A percentile compares a stretch with the other conserved stretches of the same genome.
Evolutionary conservation across 2,329 filamentous ascomycete genomes (phyloP).

Genomic region (Myriosclerotinia duriaeana): DNA sequence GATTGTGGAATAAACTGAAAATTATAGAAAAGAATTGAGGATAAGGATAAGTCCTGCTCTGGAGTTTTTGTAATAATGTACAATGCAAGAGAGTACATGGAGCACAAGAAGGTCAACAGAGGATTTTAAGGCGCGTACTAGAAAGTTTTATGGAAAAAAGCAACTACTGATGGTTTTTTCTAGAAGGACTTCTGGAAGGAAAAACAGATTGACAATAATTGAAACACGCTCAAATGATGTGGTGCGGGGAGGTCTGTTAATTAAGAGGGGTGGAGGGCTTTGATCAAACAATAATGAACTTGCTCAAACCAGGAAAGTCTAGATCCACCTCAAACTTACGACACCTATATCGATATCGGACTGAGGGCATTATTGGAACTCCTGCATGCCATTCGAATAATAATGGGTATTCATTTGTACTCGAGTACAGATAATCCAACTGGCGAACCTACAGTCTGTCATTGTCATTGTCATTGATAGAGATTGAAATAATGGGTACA

Average conservation of each 20-base stretch:
- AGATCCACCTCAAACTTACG: background rate
- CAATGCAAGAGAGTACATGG: background rate
- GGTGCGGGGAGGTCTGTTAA: background rate
- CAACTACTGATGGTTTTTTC: background rate
- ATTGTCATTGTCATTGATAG: too few relatives aligned
- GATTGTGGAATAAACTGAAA: background rate
- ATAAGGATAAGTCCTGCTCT: conserved; percentile 1
- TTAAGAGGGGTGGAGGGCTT: background rate
- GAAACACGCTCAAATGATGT: conserved; percentile 10
- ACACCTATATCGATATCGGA: background rate
- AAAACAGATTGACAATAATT: background rate
- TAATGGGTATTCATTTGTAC: background rate
- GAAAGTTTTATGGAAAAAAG: too few relatives aligned
- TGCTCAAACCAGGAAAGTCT: conserved; percentile 2
- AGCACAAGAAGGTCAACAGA: background rate
- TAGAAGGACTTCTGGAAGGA: background rate
- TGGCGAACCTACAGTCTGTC: too few relatives aligned
- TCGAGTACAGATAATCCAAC: too few relatives aligned
- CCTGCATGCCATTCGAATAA: background rate
- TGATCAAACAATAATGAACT: conserved; percentile 8
- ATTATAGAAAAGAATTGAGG: background rate
- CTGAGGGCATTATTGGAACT: background rate
- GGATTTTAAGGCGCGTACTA: background rate
- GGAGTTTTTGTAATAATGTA: background rate
- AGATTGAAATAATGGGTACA: background rate